phyloP scores from a whole-genome alignment of 2,329 filamentous ascomycete genomes.

The Rhytidhysteron rufulum region DNA sequence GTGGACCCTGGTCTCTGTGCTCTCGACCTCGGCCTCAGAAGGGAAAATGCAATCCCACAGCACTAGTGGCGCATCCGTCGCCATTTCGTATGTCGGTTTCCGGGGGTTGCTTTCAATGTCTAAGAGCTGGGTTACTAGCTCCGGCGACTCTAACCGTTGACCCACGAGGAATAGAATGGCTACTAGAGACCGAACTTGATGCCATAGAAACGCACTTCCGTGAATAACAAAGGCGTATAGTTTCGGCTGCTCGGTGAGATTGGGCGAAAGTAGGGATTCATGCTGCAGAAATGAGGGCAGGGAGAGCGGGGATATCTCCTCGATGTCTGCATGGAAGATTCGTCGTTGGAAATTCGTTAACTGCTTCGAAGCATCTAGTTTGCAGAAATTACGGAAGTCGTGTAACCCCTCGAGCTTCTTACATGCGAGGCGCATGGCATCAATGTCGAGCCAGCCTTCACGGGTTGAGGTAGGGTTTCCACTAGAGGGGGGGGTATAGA shows the following conservation, averaged over 20 bases:
- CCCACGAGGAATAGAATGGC: slow-evolving; percentile 87
- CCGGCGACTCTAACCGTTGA: slow-evolving; percentile 76
- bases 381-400: slow-evolving; percentile 97
- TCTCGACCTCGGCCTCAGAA: slow-evolving; percentile 34
- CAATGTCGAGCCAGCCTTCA: slow-evolving; percentile 78
- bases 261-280: slow-evolving; percentile 17
- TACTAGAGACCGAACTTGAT: slow-evolving; percentile 96
- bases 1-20: slow-evolving; percentile 33
- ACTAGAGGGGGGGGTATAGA: slow-evolving; percentile 30
- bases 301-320: slow-evolving; percentile 37
- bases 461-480: slow-evolving; percentile 12
- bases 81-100: slow-evolving; percentile 87
- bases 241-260: slow-evolving; percentile 42
- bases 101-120: slow-evolving; percentile 67
- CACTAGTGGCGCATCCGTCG: slow-evolving; percentile 82
- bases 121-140: slow-evolving; percentile 69
- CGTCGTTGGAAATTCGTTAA: slow-evolving; percentile 76
- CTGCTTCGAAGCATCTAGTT: slow-evolving; percentile 85
- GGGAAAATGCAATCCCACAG: slow-evolving; percentile 96
- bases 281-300: slow-evolving; percentile 26
- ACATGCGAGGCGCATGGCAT: slow-evolving; percentile 79
- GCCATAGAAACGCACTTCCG: slow-evolving; percentile 93
- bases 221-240: slow-evolving; percentile 86
- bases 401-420: slow-evolving; percentile 76
- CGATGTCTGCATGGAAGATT: slow-evolving; percentile 77